A percentile compares a stretch with the other conserved stretches of the same genome.
Evolutionary conservation across 1,139 yeast genomes (phyloP).

Genomic region (Candida tetrigidarum): DNA sequence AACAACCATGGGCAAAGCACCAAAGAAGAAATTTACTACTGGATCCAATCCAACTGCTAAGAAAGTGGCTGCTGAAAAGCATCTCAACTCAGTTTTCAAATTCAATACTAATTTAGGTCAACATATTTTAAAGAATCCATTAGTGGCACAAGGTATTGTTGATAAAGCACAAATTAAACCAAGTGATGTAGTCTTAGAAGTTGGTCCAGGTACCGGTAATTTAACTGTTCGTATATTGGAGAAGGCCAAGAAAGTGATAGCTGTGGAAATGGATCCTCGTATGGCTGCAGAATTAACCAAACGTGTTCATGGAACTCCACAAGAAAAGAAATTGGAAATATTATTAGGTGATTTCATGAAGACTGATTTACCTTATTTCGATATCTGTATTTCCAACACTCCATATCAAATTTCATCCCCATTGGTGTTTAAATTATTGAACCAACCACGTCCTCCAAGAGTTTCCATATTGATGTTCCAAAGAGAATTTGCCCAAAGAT

Average conservation of each 20-base stretch:
- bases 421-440: conserved; percentile 86
- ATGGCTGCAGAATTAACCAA: conserved; percentile 99
- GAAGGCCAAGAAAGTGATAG: conserved; percentile 88
- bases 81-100: conserved; percentile 83
- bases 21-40: conserved; percentile 54
- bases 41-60: conserved; percentile 48
- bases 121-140: conserved; percentile 94
- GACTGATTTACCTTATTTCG: conserved; percentile 93
- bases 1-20: conserved; percentile 57
- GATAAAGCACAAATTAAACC: conserved; percentile 95
- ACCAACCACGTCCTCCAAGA: conserved; percentile 93
- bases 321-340: conserved; percentile 87
- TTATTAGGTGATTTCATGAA: conserved; percentile 96
- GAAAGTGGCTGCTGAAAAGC: conserved; percentile 66
- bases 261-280: conserved; percentile 98
- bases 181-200: conserved; percentile 91
- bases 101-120: conserved; percentile 98
- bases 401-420: conserved; percentile 99
- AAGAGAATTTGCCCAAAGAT: conserved; percentile 92
- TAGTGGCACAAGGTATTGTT: conserved; percentile 97
- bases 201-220: conserved; percentile 99
- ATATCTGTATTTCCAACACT: conserved; percentile 94
- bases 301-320: conserved; percentile 96
- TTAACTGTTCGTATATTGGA: conserved; percentile 91
- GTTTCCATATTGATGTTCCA: conserved; percentile 97